Percentiles rank a stretch among this genome's conserved stretches.
These are phyloP conservation scores for Globisporangium recalcitrans DNA, from an alignment of 352 stramenopile genomes.

Conservation along the genomic window DNA sequence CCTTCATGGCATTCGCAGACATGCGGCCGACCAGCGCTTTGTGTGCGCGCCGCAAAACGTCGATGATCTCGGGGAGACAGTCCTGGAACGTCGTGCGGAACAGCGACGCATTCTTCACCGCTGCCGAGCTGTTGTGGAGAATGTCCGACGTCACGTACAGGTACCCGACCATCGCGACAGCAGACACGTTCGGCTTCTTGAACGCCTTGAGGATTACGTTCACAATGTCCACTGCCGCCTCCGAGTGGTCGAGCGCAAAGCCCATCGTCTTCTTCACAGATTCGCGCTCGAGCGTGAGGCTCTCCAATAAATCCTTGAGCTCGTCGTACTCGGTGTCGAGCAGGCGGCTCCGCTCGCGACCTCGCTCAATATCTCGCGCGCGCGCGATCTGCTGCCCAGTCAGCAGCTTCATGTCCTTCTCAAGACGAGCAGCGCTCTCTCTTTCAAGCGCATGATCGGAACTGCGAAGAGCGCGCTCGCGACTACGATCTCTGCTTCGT, in stretches of 20 bases:
- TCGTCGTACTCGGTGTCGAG: conserved; percentile 46
- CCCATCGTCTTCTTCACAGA: conserved; percentile 71
- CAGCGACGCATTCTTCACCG: conserved; percentile 85
- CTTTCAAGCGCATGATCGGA: neutral
- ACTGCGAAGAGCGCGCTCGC: neutral
- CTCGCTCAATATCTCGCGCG: conserved; percentile 57
- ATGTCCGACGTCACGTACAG: conserved; percentile 87
- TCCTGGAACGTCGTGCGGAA: conserved; percentile 87
- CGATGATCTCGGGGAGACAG: conserved; percentile 68
- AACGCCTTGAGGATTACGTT: conserved; percentile 43
- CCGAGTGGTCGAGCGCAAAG: conserved; percentile 76
- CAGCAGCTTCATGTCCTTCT: conserved; percentile 21
- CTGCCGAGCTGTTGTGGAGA: conserved; percentile 85
- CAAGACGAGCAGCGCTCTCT: neutral
- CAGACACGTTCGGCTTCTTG: conserved; percentile 27
- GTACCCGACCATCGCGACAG: conserved; percentile 48
- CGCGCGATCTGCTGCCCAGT: conserved; percentile 74
- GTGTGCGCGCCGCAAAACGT: conserved; percentile 42
- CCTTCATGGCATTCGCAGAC: conserved; percentile 75
- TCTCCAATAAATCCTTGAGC: conserved; percentile 37
- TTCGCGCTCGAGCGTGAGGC: conserved; percentile 58
- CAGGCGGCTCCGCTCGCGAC: conserved; percentile 48
- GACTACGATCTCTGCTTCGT: conserved; percentile 2
- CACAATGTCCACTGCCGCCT: conserved; percentile 67
- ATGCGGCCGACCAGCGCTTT: conserved; percentile 64